phyloP scores from a whole-genome alignment of 805 yeast species.

The Crinitomyces ghanaensis region DNA sequence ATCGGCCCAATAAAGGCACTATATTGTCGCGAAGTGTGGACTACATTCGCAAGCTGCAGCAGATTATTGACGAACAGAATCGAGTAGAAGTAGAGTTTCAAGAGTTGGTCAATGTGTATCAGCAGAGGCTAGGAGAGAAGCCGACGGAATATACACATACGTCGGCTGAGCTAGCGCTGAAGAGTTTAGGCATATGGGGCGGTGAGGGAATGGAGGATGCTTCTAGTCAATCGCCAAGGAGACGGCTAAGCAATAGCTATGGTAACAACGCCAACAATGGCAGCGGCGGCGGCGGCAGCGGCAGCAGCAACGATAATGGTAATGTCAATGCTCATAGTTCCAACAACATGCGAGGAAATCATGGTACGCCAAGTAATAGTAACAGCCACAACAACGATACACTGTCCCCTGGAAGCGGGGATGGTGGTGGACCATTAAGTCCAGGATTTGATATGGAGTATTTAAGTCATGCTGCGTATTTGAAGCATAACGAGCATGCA shows the following conservation, averaged over 20 bases:
- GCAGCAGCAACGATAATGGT: too few relatives aligned
- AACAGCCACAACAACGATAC: too few relatives aligned
- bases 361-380: too few relatives aligned
- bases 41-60: constrained; percentile 53
- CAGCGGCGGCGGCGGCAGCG: too few relatives aligned
- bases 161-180: constrained; percentile 67
- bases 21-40: constrained; percentile 71
- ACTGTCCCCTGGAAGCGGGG: too few relatives aligned
- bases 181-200: constrained; percentile 62
- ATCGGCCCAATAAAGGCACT: constrained; percentile 71
- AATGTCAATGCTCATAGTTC: too few relatives aligned
- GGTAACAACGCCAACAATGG: too few relatives aligned
- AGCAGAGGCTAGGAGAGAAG: constrained; percentile 34
- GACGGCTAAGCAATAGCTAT: constrained; percentile 1
- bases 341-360: too few relatives aligned
- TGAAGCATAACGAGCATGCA: too few relatives aligned
- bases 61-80: constrained; percentile 61
- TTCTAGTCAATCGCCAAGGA: constrained; percentile 2
- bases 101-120: constrained; percentile 44
- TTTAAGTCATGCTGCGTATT: too few relatives aligned
- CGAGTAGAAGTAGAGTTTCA: constrained; percentile 67
- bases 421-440: too few relatives aligned
- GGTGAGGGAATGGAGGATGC: constrained; percentile 5
- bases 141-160: constrained; percentile 44
- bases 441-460: too few relatives aligned